These are phyloP conservation scores for Lipomyces mesembrius DNA, from an alignment of 805 yeast genomes.

Conservation along the genomic window DNA sequence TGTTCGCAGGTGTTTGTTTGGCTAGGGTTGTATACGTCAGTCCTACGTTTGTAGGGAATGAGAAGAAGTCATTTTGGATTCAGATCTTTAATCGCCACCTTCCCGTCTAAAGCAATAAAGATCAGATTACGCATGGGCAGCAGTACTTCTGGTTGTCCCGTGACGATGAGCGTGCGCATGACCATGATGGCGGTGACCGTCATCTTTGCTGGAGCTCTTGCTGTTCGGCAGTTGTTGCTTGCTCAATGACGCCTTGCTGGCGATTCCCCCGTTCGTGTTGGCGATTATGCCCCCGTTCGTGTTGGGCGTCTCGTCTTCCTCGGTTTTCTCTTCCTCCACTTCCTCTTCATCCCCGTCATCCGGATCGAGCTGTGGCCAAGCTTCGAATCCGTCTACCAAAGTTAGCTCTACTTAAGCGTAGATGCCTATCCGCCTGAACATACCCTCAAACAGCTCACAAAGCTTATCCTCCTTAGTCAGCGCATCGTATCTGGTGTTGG, in stretches of 20 bases:
- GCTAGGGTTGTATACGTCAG: no score
- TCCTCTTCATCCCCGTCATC: constrained; percentile 27
- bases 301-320: constrained; percentile 21
- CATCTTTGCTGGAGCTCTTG: no score
- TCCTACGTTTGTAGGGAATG: no score
- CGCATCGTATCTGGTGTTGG: constrained; percentile 9
- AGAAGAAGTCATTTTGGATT: no score
- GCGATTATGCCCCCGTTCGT: constrained; percentile 10
- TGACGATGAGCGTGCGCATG: no score
- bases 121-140: no score
- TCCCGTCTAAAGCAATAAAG: no score
- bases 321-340: constrained; percentile 8
- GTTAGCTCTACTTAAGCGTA: neutral
- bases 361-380: constrained; percentile 45
- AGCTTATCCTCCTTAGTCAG: constrained; percentile 45
- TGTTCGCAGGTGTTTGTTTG: constrained; percentile 30
- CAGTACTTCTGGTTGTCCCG: no score
- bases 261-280: constrained; percentile 16
- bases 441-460: constrained; percentile 41
- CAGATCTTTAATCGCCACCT: no score
- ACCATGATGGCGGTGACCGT: no score
- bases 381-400: constrained; percentile 51
- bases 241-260: no score
- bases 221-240: no score
- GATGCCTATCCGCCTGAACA: neutral